Percentiles rank a stretch among this genome's conserved stretches.
Evolutionary conservation across 1,284 basidiomycete species (phyloP).

Genomic region (Mycena sp.): DNA sequence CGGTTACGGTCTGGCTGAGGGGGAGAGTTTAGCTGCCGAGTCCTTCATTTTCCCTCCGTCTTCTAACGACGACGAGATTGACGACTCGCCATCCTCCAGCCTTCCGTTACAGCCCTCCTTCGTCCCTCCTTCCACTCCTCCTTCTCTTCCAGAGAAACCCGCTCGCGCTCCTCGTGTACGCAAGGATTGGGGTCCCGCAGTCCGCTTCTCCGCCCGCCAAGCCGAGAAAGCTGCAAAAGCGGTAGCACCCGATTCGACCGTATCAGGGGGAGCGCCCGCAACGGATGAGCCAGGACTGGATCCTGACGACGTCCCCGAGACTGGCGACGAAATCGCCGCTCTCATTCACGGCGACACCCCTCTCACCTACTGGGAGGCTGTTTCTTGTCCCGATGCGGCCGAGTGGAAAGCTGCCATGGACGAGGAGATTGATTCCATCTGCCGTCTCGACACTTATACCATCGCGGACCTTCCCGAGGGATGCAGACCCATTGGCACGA

Average conservation of each 20-base stretch:
- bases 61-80: not conserved
- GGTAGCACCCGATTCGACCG: not conserved
- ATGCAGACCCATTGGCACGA: conserved; percentile 36
- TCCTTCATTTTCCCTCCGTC: not conserved
- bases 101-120: conserved; percentile 1
- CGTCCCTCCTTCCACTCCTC: too few species aligned
- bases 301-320: not conserved
- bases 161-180: not conserved
- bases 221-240: not conserved
- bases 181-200: conserved; percentile 3
- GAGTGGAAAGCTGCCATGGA: conserved; percentile 44
- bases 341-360: not conserved
- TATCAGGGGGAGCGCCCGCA: not conserved
- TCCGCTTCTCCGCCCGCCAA: not conserved
- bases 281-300: not conserved
- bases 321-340: not conserved
- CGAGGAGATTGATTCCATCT: conserved; percentile 37
- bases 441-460: conserved; percentile 36
- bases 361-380: not conserved
- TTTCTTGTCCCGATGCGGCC: not conserved
- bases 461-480: conserved; percentile 34
- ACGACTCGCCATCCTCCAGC: conserved; percentile 3
- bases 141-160: conserved; percentile 3
- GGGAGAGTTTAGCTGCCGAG: too few species aligned
- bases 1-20: too few species aligned